These are phyloP conservation scores for Suhomyces guaymorum DNA, from an alignment of 1,139 yeast species.

Conservation along the genomic window DNA sequence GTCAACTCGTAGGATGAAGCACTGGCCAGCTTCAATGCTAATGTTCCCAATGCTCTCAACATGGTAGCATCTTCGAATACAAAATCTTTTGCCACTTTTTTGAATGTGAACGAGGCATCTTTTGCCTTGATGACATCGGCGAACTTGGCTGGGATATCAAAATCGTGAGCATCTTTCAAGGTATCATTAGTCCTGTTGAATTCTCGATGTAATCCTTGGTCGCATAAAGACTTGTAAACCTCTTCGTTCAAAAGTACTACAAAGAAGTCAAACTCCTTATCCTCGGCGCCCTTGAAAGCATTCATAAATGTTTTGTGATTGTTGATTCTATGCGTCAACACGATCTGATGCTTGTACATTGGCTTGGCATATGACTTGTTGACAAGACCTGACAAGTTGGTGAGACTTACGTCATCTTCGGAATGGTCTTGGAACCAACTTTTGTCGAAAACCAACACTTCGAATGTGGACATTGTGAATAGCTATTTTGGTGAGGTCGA, in stretches of 20 bases:
- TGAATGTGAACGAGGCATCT: background rate
- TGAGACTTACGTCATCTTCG: conserved; percentile 11
- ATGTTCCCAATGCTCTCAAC: conserved; percentile 42
- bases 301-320: conserved; percentile 29
- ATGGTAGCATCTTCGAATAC: conserved; percentile 20
- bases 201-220: conserved; percentile 5
- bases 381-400: conserved; percentile 24
- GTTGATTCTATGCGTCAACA: conserved; percentile 37
- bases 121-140: background rate
- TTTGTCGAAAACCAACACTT: conserved; percentile 3
- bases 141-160: conserved; percentile 31
- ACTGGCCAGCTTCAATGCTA: conserved; percentile 28
- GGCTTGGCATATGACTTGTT: conserved; percentile 54
- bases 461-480: too few relatives aligned
- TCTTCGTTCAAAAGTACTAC: conserved; percentile 34
- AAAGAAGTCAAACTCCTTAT: conserved; percentile 23
- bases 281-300: conserved; percentile 28
- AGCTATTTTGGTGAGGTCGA: too few relatives aligned
- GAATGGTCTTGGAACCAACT: conserved; percentile 1
- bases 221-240: too few relatives aligned
- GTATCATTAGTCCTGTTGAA: conserved; percentile 21
- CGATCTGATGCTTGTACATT: conserved; percentile 42
- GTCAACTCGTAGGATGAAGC: conserved; percentile 1
- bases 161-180: conserved; percentile 23
- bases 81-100: conserved; percentile 20